phyloP scores from a whole-genome alignment of 2,329 filamentous ascomycete species.

The Tolypocladium sp. region DNA sequence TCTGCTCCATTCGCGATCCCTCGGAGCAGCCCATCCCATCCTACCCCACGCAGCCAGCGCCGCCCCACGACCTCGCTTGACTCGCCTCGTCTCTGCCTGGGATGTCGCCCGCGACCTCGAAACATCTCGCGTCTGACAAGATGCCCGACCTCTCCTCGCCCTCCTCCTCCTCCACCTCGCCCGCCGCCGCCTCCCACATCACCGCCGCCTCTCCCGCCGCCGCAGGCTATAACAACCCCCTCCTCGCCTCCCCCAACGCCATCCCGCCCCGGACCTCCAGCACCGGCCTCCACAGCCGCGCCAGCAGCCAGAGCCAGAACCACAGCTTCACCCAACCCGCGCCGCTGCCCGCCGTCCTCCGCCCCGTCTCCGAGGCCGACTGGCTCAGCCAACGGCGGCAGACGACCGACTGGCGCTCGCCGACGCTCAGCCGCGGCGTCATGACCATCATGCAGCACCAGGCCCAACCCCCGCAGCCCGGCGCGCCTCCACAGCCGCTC shows the following conservation, averaged over 20 bases:
- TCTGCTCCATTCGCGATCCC: not conserved
- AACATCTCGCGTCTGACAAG: not conserved
- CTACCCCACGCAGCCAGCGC: not conserved
- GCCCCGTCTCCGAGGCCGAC: slow-evolving; percentile 50
- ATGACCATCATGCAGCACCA: slow-evolving; percentile 21
- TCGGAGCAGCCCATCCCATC: not conserved
- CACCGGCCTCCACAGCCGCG: slow-evolving; percentile 13
- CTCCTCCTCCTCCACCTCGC: not conserved
- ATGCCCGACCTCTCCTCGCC: not conserved
- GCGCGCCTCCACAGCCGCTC: slow-evolving; percentile 23
- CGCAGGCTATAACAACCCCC: slow-evolving; percentile 14
- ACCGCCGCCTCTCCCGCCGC: not conserved
- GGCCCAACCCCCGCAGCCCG: slow-evolving; percentile 16
- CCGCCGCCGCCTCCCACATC: not conserved
- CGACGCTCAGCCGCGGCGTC: not conserved
- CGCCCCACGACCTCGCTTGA: not conserved
- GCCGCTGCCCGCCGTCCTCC: slow-evolving; percentile 23
- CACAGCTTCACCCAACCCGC: slow-evolving; percentile 7
- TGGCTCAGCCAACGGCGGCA: slow-evolving; percentile 39
- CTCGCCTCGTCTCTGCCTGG: not conserved
- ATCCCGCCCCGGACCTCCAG: slow-evolving; percentile 68
- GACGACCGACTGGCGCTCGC: slow-evolving; percentile 3
- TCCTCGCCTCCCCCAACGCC: slow-evolving; percentile 39
- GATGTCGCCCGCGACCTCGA: not conserved
- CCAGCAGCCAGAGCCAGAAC: not conserved